Percentiles rank a stretch among this genome's conserved stretches.
These are phyloP conservation scores for Miscanthus lutarioriparius DNA, from an alignment of 176 grass and related monocot species.

Conservation along the genomic window DNA sequence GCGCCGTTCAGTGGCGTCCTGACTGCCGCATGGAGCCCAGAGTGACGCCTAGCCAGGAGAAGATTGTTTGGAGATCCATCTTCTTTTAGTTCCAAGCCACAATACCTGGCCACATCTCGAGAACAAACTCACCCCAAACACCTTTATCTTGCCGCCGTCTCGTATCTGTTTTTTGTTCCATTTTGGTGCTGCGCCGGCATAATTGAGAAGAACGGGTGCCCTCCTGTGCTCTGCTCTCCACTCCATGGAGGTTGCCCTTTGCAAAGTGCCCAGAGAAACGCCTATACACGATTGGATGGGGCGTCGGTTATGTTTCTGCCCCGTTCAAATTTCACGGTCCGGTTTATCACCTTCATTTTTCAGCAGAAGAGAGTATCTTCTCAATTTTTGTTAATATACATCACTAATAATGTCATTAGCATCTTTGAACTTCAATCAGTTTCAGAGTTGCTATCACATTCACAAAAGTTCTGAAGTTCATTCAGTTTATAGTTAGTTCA, in stretches of 20 bases:
- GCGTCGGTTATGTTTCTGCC: constrained; percentile 22
- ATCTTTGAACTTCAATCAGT: too few relatives aligned
- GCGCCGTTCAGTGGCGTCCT: constrained; percentile 37
- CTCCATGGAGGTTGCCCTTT: constrained; percentile 46
- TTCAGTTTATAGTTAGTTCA: too few relatives aligned
- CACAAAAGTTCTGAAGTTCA: too few relatives aligned
- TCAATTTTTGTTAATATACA: too few relatives aligned
- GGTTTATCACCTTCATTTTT: too few relatives aligned
- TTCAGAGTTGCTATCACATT: too few relatives aligned
- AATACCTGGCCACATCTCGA: constrained; percentile 52
- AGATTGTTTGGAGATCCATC: constrained; percentile 72
- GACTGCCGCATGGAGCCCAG: constrained; percentile 65
- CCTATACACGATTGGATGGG: constrained; percentile 51
- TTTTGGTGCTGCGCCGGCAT: constrained; percentile 11
- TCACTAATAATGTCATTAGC: too few relatives aligned
- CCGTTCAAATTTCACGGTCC: constrained; percentile 43
- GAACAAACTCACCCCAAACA: too few relatives aligned
- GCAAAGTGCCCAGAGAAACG: constrained; percentile 46
- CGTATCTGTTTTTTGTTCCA: too few relatives aligned
- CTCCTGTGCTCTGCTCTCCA: too few relatives aligned
- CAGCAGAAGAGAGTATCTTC: too few relatives aligned
- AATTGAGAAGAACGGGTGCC: constrained; percentile 51
- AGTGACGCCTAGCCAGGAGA: constrained; percentile 51
- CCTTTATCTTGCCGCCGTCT: too few relatives aligned
- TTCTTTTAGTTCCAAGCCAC: constrained; percentile 64